Conservation (phyloP, 176 grass and related monocot genomes). For the Elaeis guineensis region DNA sequence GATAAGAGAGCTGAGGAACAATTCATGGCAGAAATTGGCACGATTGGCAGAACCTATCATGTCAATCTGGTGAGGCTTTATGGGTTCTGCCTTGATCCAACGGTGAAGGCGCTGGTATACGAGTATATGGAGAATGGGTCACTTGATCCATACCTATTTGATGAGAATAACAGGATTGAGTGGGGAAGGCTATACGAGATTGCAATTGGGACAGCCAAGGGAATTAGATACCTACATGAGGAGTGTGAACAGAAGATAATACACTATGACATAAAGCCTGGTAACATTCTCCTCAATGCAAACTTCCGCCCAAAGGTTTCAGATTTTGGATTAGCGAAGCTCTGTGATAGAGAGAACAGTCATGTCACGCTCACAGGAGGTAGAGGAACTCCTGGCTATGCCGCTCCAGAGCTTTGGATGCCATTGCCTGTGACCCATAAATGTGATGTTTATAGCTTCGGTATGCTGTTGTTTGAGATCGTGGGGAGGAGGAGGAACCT, state of each 20-base stretch:
- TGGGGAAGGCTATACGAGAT: conserved; percentile 1
- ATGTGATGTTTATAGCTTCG: conserved; percentile 2
- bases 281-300: conserved; percentile 8
- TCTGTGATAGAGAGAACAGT: not conserved
- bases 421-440: not conserved
- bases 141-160: not conserved
- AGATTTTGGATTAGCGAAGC: conserved; percentile 13
- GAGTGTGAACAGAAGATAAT: conserved; percentile 15
- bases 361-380: not conserved
- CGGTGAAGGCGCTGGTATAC: not conserved
- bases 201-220: not conserved
- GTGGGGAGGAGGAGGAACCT: conserved; percentile 8
- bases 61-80: no score
- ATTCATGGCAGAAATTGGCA: no score
- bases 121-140: conserved; percentile 11
- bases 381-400: conserved; percentile 2
- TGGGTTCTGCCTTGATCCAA: not conserved
- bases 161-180: not conserved
- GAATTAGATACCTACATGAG: conserved; percentile 8
- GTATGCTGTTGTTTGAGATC: no score
- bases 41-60: no score
- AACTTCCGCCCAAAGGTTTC: conserved; percentile 11
- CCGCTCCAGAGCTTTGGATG: conserved; percentile 15
- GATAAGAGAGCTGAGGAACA: no score
- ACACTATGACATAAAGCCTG: conserved; percentile 23